These are phyloP conservation scores for Aspergillus ostianus DNA, from an alignment of 495 filamentous ascomycete genomes.

Conservation along the genomic window DNA sequence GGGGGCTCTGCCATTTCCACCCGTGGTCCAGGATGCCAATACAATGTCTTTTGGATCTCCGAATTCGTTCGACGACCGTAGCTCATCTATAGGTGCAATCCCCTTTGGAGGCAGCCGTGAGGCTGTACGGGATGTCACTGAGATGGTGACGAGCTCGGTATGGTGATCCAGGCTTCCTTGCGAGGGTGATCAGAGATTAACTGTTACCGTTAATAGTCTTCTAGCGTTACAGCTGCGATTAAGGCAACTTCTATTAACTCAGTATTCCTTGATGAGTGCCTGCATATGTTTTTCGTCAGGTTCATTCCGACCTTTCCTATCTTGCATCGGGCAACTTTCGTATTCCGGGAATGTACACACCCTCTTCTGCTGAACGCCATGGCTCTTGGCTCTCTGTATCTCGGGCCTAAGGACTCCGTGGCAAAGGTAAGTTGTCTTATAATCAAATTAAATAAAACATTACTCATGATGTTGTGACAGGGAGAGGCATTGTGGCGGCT, in stretches of 20 bases:
- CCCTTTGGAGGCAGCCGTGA: slow-evolving; percentile 45
- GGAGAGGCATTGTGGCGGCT: slow-evolving; percentile 49
- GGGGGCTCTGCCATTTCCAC: slow-evolving; percentile 41
- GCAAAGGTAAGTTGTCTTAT: slow-evolving; percentile 25
- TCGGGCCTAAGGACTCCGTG: slow-evolving; percentile 46
- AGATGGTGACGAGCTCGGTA: slow-evolving; percentile 49
- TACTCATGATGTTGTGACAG: slow-evolving; percentile 12
- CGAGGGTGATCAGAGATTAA: slow-evolving; percentile 3
- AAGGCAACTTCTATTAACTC: slow-evolving; percentile 48
- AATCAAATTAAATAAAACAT: neutral
- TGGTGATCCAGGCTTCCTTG: slow-evolving; percentile 11
- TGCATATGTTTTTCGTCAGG: slow-evolving; percentile 51
- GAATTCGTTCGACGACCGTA: slow-evolving; percentile 37
- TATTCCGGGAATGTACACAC: slow-evolving; percentile 49
- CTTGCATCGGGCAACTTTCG: slow-evolving; percentile 47
- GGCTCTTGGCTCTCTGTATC: slow-evolving; percentile 49
- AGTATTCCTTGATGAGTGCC: slow-evolving; percentile 48
- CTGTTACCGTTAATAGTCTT: slow-evolving; percentile 29
- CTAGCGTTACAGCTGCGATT: slow-evolving; percentile 45
- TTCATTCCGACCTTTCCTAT: slow-evolving; percentile 52
- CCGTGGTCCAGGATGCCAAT: slow-evolving; percentile 35
- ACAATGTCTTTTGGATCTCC: slow-evolving; percentile 35
- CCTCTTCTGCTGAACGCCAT: slow-evolving; percentile 48
- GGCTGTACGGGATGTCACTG: slow-evolving; percentile 48
- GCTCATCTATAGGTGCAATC: slow-evolving; percentile 39